Base-by-base conservation (phyloP, 345 rosid genomes). In the Eucalyptus leucophloia region DNA sequence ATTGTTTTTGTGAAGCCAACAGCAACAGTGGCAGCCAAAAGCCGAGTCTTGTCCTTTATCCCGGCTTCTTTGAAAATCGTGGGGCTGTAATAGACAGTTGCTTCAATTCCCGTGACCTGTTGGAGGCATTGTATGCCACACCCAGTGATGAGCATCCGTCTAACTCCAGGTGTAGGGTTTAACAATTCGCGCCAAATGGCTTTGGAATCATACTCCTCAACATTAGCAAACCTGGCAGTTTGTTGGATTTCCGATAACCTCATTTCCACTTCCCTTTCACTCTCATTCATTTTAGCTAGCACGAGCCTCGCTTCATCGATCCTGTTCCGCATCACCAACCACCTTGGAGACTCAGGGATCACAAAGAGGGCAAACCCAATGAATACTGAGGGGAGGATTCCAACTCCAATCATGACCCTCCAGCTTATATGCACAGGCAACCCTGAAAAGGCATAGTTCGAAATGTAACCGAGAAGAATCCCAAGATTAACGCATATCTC, bases 291-390 rank as follows among this genome's bases (percentile, higher is more conserved):
- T 87, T 94, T 95, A 17, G 88, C 60, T 60, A 95, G 93, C 56
- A 95, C 96, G 3, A 47, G 9, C 92, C 96, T 93, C 44, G 95
- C 96, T 88, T 95, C 96, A 8, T 93, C 94, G 9, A 92, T 87
- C 32, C 95, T 88, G 80, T 91, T 88, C 89, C 92, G 94, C 96
- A 93, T 90, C 47, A 94, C 93, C 89, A 95, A 81, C 96, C 97
- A 95, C 90, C 97, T 92, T 10, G 97, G 96, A 26, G 97, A 95
- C 91, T 95, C 97, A 1, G 96, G 97, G 89, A 94, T 94, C 82
- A 95, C 88, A 51, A 89, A 94, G 34, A 95, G 92, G 10, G 96
- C 95, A 30, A 90, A 87, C 30, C 92, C 97, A 47, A 95, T 88
- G 60, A 95, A 92, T 40, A 95, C 81, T 0, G 96, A 94, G 24